Evolutionary conservation across 257 asterid genomes (phyloP).

Genomic region (Galeopsis tetrahit): DNA sequence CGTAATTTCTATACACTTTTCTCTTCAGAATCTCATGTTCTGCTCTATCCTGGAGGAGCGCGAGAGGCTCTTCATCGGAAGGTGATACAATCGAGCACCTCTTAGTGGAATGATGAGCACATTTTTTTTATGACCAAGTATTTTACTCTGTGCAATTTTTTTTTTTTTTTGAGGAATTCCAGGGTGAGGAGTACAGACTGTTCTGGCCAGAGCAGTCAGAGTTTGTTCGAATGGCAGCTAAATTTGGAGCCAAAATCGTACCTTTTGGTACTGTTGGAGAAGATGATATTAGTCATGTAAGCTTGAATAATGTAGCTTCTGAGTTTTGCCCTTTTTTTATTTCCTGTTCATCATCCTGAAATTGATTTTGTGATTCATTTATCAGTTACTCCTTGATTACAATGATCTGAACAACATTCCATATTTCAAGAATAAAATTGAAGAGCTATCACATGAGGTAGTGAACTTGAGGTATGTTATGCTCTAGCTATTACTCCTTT

Average conservation of each 20-base stretch:
- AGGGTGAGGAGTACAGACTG: constrained; percentile 91
- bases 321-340: neutral
- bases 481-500: neutral
- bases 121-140: neutral
- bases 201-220: constrained; percentile 94
- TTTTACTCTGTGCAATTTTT: neutral
- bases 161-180: constrained; percentile 8
- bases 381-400: constrained; percentile 75
- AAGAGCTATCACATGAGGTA: constrained; percentile 55
- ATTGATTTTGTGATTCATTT: neutral
- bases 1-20: constrained; percentile 72
- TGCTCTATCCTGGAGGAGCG: constrained; percentile 90
- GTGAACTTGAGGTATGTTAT: constrained; percentile 60
- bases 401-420: constrained; percentile 72
- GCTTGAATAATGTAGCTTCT: constrained; percentile 26
- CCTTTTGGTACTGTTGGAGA: constrained; percentile 93
- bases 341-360: neutral
- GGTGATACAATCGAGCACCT: constrained; percentile 40
- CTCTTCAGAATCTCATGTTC: constrained; percentile 65
- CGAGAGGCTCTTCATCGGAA: constrained; percentile 93
- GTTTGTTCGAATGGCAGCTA: constrained; percentile 90
- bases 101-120: neutral
- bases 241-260: constrained; percentile 85
- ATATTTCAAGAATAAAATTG: constrained; percentile 50
- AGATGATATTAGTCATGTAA: constrained; percentile 80